Percentiles rank a stretch among this genome's conserved stretches.
Evolutionary conservation across 768 basidiomycete genomes (phyloP).

Genomic region (Plicaturopsis crispa): DNA sequence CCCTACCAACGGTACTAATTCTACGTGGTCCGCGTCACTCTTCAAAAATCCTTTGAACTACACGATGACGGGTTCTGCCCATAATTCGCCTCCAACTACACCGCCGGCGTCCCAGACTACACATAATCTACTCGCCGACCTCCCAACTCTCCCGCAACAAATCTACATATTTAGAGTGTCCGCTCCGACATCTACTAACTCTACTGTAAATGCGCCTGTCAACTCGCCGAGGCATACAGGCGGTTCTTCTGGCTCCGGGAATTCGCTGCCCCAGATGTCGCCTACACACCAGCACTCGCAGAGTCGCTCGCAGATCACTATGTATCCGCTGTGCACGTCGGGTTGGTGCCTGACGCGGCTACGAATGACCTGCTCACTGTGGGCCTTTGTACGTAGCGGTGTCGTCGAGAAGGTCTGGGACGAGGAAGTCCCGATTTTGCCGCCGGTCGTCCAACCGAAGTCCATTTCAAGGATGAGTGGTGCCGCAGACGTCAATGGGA

Average conservation of each 20-base stretch:
- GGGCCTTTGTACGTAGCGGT: slow-evolving; percentile 80
- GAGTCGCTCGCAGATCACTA: slow-evolving; percentile 25
- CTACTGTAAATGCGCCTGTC: too few relatives aligned
- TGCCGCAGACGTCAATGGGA: slow-evolving; percentile 20
- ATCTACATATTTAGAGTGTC: slow-evolving; percentile 66
- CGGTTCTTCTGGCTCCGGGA: too few relatives aligned
- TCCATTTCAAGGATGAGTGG: slow-evolving; percentile 12
- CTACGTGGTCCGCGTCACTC: slow-evolving; percentile 47
- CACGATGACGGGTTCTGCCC: slow-evolving; percentile 19
- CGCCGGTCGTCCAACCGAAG: slow-evolving; percentile 23
- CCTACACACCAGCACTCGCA: slow-evolving; percentile 17
- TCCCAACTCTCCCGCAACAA: slow-evolving; percentile 30
- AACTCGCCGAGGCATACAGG: too few relatives aligned
- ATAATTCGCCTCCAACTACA: slow-evolving; percentile 25
- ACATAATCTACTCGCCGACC: slow-evolving; percentile 16
- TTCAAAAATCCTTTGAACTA: slow-evolving; percentile 46
- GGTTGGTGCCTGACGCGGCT: slow-evolving; percentile 86
- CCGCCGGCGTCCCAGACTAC: slow-evolving; percentile 20
- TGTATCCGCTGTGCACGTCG: slow-evolving; percentile 75
- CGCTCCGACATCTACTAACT: slow-evolving; percentile 16
- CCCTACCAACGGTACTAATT: slow-evolving; percentile 23
- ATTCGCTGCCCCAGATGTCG: too few relatives aligned
- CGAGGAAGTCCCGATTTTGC: slow-evolving; percentile 48
- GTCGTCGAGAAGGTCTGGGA: slow-evolving; percentile 88
- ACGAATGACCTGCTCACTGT: slow-evolving; percentile 81